phyloP scores from a whole-genome alignment of 208 protist species.

The Porcisia hertigi region DNA sequence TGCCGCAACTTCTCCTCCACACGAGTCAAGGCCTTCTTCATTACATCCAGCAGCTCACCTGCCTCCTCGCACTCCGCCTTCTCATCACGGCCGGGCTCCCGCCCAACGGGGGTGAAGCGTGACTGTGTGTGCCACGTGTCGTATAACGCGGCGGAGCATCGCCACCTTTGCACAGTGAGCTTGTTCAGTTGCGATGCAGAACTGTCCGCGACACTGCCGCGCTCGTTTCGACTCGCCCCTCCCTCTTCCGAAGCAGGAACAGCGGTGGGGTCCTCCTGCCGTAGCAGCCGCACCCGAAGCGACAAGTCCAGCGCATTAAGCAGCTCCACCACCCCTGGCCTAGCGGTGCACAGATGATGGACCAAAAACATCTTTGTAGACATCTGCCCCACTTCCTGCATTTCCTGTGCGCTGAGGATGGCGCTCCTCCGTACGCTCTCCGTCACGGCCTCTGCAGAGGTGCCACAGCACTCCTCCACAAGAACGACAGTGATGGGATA shows the following conservation, averaged over 20 bases:
- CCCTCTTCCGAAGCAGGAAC: background rate
- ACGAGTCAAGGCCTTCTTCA: background rate
- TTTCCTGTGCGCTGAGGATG: background rate
- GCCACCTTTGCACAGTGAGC: conserved; percentile 4
- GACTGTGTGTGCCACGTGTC: conserved; percentile 25
- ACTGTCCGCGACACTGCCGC: background rate
- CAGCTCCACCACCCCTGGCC: conserved; percentile 1
- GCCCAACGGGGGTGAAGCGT: background rate
- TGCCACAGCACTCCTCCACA: conserved; percentile 24
- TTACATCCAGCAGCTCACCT: conserved; percentile 11
- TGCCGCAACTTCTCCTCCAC: conserved; percentile 10
- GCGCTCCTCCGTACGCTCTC: conserved; percentile 13
- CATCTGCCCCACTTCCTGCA: background rate
- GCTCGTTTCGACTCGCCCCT: background rate
- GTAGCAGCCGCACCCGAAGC: conserved; percentile 16
- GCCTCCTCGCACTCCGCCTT: background rate
- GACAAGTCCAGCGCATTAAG: conserved; percentile 21
- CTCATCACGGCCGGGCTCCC: background rate
- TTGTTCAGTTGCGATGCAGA: background rate
- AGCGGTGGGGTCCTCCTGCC: background rate
- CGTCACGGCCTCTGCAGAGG: conserved; percentile 15
- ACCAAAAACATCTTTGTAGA: conserved; percentile 13
- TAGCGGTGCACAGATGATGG: conserved; percentile 13
- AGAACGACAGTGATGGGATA: conserved; percentile 17
- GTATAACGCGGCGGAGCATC: conserved; percentile 19